phyloP scores from a whole-genome alignment of 331 rosid species.

The Spiraea crenata region DNA sequence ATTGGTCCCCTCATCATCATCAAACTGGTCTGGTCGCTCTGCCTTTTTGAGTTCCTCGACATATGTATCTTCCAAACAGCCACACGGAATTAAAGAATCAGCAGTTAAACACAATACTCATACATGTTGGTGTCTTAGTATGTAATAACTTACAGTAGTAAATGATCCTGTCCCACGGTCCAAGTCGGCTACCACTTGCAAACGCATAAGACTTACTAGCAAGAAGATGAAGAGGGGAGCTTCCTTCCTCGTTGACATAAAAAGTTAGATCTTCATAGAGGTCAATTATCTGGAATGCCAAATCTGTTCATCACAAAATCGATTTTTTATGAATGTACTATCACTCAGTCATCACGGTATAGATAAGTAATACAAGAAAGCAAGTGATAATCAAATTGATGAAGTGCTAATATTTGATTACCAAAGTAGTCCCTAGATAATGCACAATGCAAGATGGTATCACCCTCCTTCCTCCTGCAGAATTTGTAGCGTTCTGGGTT shows the following conservation, averaged over 20 bases:
- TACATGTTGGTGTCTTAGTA: too few relatives aligned
- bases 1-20: not conserved
- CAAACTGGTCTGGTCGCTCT: not conserved
- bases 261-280: constrained; percentile 15
- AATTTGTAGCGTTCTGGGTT: not conserved
- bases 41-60: constrained; percentile 22
- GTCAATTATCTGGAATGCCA: constrained; percentile 53
- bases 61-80: not conserved
- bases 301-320: not conserved
- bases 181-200: constrained; percentile 41
- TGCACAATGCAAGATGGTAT: constrained; percentile 47
- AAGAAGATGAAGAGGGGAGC: constrained; percentile 48
- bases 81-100: too few relatives aligned
- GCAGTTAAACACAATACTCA: too few relatives aligned
- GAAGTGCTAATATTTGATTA: not conserved
- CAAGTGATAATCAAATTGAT: too few relatives aligned
- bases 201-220: constrained; percentile 47
- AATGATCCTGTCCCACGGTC: constrained; percentile 20
- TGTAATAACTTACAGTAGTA: constrained; percentile 37
- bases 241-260: constrained; percentile 13
- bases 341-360: too few relatives aligned
- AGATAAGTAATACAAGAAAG: too few relatives aligned
- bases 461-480: constrained; percentile 33
- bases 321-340: not conserved
- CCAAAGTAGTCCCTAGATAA: constrained; percentile 46